phyloP scores from a whole-genome alignment of 345 rosid genomes.

The Passiflora organensis region DNA sequence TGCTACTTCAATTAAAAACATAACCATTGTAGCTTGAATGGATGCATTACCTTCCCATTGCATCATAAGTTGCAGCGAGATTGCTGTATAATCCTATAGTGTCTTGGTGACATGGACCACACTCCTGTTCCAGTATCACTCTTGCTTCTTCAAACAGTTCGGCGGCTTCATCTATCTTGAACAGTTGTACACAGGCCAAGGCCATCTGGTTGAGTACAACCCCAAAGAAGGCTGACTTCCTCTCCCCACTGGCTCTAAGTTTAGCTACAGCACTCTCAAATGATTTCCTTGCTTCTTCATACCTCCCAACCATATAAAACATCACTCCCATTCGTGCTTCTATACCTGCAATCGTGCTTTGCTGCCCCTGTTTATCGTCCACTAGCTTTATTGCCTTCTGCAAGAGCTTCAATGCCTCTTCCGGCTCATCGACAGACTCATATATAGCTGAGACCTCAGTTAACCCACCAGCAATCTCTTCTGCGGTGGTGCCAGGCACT shows the following conservation, averaged over 20 bases:
- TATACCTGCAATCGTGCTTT: constrained; percentile 89
- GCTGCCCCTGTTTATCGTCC: constrained; percentile 98
- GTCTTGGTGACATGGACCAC: constrained; percentile 95
- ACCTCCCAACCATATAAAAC: constrained; percentile 85
- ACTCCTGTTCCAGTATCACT: constrained; percentile 77
- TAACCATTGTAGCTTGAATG: neutral
- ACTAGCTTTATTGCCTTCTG: constrained; percentile 88
- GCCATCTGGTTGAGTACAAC: constrained; percentile 99
- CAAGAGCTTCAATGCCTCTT: constrained; percentile 92
- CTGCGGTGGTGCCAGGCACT: constrained; percentile 88
- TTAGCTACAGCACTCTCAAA: constrained; percentile 81
- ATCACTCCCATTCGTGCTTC: constrained; percentile 98
- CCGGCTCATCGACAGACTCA: constrained; percentile 97
- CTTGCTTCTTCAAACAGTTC: constrained; percentile 95
- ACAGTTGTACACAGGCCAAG: constrained; percentile 91
- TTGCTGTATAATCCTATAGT: constrained; percentile 96
- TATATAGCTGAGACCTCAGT: constrained; percentile 90
- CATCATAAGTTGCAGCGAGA: constrained; percentile 98
- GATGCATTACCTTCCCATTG: constrained; percentile 87
- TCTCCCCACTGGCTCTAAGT: constrained; percentile 86
- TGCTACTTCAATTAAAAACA: constrained; percentile 2
- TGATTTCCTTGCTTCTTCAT: constrained; percentile 80
- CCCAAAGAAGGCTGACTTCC: constrained; percentile 93
- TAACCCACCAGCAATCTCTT: constrained; percentile 87
- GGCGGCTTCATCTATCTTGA: constrained; percentile 94